Conservation (phyloP, 306 rosid genomes). For the Malus domestica region DNA sequence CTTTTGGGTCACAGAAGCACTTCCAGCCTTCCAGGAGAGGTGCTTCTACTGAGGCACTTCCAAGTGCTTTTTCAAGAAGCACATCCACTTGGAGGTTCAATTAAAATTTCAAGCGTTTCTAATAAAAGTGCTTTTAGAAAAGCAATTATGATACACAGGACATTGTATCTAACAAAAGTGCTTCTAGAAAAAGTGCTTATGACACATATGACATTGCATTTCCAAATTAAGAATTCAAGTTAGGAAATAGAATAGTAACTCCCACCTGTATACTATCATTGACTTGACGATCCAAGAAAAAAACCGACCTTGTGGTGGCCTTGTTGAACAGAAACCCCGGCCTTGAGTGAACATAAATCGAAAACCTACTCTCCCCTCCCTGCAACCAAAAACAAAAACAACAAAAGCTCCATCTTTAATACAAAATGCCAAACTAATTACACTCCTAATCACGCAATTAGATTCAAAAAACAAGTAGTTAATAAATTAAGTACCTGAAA, state of each 20-base stretch:
- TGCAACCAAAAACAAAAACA: conserved; percentile 23
- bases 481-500: conserved; percentile 40
- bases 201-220: neutral
- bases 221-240: neutral
- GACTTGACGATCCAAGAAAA: conserved; percentile 88
- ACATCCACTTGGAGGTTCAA: too few species aligned
- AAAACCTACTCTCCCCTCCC: conserved; percentile 72
- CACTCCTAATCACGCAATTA: neutral
- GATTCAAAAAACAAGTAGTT: neutral
- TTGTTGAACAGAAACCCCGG: conserved; percentile 87
- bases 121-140: too few species aligned
- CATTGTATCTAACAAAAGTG: neutral
- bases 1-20: too few species aligned
- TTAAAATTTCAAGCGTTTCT: too few species aligned
- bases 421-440: neutral
- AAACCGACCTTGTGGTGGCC: conserved; percentile 69
- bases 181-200: too few species aligned
- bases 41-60: too few species aligned
- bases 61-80: too few species aligned
- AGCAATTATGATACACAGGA: neutral
- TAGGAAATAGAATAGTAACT: conserved; percentile 4
- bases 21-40: too few species aligned
- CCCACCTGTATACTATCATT: conserved; percentile 87
- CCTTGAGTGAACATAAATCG: conserved; percentile 82
- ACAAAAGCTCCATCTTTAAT: conserved; percentile 11